Base-by-base conservation (phyloP, 805 yeast species). In the Aciculoconidium aculeatum region DNA sequence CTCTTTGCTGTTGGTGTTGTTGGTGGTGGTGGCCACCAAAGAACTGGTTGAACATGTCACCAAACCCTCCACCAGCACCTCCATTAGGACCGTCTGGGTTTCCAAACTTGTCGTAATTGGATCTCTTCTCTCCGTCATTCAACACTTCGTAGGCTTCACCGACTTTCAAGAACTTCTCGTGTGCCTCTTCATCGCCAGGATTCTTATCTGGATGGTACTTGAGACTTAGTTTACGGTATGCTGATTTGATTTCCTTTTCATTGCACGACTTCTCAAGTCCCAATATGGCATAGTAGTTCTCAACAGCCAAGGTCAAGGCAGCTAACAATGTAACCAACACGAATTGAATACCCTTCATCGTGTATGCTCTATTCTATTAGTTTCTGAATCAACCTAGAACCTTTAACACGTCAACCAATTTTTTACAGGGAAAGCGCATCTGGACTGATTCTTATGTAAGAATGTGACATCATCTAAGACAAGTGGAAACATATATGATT, bases 201-300 rank as follows among this genome's bases (percentile, higher is more conserved):
- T 90, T 92, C 61, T 90, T 90, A 57, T 90, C 98, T 2, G 98
- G 98, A 50, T 90, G 98, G 56, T 73, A 86, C 49, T 83, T 83
- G 53, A 85, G 80, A 41, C 88, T 78, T 40, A 90, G 59, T 32
- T 75, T 71, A 41, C 95, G 65, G 53, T 88, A 88, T 0, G 96
- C 95, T 30, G 77, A 72, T 51, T 84, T 86, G 58, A 88, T 84
- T 32, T 86, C 87, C 42, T 72, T 77, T 14, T 85, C 95, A 29
- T 69, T 67, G 0, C 96, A 94, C 41, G 68, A 63, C 37, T 67
- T 72, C 7, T 66, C 46, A 4, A 92, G 69, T 0, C 94, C 96
- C 7, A 90, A 65, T 5, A 87, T 68, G 46, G 60, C 35, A 34
- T 77, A 76, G 42, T 65, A 75, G 40, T 77, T 80, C 30, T 58